These are phyloP conservation scores for Xylariales sp. DNA, from an alignment of 2,329 filamentous ascomycete species.

Conservation along the genomic window DNA sequence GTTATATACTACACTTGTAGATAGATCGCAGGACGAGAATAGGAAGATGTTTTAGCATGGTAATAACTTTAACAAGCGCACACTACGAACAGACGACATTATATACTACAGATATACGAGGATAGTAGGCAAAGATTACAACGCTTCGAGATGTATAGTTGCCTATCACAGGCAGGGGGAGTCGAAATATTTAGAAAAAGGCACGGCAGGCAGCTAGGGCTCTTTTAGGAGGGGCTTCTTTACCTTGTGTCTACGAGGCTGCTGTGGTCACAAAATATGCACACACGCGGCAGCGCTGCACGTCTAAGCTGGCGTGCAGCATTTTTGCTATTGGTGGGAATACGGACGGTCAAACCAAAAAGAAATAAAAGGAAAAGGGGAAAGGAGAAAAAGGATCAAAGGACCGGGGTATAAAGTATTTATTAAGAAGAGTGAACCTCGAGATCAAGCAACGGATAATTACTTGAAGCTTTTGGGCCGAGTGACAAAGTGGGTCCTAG, in stretches of 20 bases:
- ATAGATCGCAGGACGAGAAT: not conserved
- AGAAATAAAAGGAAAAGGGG: too few relatives aligned
- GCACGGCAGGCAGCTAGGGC: too few relatives aligned
- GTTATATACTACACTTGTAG: too few relatives aligned
- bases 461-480: constrained; percentile 18
- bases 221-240: too few relatives aligned
- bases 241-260: too few relatives aligned
- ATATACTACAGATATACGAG: not conserved
- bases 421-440: constrained; percentile 11
- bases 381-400: constrained; percentile 1
- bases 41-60: not conserved
- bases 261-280: too few relatives aligned
- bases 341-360: too few relatives aligned
- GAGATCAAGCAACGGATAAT: constrained; percentile 21
- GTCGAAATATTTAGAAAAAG: too few relatives aligned
- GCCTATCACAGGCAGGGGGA: too few relatives aligned
- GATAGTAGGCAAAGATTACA: not conserved
- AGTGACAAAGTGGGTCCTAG: constrained; percentile 9
- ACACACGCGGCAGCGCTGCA: too few relatives aligned
- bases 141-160: not conserved
- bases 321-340: too few relatives aligned
- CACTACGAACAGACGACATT: not conserved
- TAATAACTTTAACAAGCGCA: not conserved
- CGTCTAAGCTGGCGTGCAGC: too few relatives aligned
- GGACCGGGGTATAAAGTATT: constrained; percentile 15